Evolutionary conservation across 2,329 filamentous ascomycete genomes (phyloP).

Genomic region (Diaporthe citrichinensis): DNA sequence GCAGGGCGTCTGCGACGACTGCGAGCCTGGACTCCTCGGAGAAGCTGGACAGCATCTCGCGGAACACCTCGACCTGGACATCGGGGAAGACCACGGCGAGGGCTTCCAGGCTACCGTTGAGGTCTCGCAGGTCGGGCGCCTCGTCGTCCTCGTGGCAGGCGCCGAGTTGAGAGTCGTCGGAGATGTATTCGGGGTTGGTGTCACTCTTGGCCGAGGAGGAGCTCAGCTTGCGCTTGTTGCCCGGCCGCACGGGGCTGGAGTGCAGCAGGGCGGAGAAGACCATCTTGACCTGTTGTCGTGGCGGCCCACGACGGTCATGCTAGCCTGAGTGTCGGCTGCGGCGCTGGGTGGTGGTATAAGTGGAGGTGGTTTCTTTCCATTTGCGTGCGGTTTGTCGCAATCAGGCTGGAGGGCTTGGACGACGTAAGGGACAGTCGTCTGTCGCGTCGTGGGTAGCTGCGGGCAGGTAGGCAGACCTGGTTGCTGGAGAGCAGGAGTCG

Average conservation of each 20-base stretch:
- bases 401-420: background rate
- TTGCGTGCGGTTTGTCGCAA: background rate
- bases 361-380: background rate
- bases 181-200: constrained; percentile 62
- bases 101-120: constrained; percentile 78
- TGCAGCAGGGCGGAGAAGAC: constrained; percentile 63
- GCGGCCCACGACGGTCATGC: constrained; percentile 37
- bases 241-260: constrained; percentile 45
- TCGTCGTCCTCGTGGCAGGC: constrained; percentile 59
- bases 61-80: constrained; percentile 85
- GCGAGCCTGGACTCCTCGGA: constrained; percentile 83
- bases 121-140: constrained; percentile 73
- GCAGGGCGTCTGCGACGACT: constrained; percentile 81
- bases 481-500: background rate
- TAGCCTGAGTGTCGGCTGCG: constrained; percentile 10
- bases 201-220: constrained; percentile 50
- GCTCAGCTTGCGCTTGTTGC: constrained; percentile 47
- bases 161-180: constrained; percentile 68
- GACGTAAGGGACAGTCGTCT: constrained; percentile 1
- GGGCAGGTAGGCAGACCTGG: background rate
- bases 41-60: constrained; percentile 83
- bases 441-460: constrained; percentile 18
- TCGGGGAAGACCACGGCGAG: constrained; percentile 83
- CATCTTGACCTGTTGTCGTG: constrained; percentile 60
- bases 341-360: background rate